These are phyloP conservation scores for Plectranthus barbatus DNA, from an alignment of 257 asterid genomes.

Conservation along the genomic window DNA sequence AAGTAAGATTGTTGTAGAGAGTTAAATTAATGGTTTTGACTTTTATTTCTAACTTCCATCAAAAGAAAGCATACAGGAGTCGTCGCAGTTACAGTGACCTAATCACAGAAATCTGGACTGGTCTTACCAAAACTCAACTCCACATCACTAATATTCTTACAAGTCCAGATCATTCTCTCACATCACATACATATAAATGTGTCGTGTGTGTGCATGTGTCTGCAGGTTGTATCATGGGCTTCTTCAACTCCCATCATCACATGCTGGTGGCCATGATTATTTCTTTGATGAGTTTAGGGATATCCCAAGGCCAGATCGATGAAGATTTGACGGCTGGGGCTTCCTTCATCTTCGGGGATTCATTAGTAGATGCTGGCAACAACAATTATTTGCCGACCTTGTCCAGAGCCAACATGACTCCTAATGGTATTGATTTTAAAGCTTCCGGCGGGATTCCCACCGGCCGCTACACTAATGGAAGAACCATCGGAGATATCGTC, in stretches of 20 bases:
- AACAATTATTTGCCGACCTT: slow-evolving; percentile 66
- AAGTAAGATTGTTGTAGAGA: not conserved
- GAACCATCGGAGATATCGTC: slow-evolving; percentile 83
- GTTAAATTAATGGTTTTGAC: not conserved
- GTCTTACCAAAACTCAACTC: slow-evolving; percentile 56
- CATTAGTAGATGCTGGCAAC: slow-evolving; percentile 88
- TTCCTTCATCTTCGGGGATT: slow-evolving; percentile 77
- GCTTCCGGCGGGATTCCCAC: slow-evolving; percentile 86
- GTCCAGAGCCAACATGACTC: slow-evolving; percentile 66
- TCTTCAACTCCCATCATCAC: slow-evolving; percentile 9
- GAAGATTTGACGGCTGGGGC: slow-evolving; percentile 55
- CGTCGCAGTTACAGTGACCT: slow-evolving; percentile 43
- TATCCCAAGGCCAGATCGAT: slow-evolving; percentile 30
- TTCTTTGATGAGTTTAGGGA: slow-evolving; percentile 17
- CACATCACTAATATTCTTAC: slow-evolving; percentile 18
- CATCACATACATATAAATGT: not conserved
- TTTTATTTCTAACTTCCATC: slow-evolving; percentile 18
- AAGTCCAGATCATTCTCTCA: slow-evolving; percentile 26
- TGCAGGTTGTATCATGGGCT: slow-evolving; percentile 31
- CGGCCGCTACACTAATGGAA: slow-evolving; percentile 81
- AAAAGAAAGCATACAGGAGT: slow-evolving; percentile 30
- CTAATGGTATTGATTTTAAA: slow-evolving; percentile 79
- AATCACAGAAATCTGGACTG: slow-evolving; percentile 18
- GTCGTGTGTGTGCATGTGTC: not conserved
- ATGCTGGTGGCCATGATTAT: slow-evolving; percentile 24